Conservation (phyloP, 164 flowering plant genomes). For the Platanus orientalis region DNA sequence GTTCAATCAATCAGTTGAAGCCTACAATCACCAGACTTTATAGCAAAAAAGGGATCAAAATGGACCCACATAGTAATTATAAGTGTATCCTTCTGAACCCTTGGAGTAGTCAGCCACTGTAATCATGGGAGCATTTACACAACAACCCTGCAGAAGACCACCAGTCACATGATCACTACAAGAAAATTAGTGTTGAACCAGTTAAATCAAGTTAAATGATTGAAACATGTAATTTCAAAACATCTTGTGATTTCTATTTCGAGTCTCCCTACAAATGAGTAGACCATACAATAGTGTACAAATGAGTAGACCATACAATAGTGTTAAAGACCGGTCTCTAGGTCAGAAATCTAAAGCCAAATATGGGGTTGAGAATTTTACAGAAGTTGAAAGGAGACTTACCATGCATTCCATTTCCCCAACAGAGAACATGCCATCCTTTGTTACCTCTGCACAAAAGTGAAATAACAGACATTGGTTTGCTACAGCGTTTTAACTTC, state of each 20-base stretch:
- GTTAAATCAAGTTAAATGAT: neutral
- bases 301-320: neutral
- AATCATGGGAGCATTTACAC: slow-evolving; percentile 99
- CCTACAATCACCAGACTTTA: neutral
- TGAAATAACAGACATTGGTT: neutral
- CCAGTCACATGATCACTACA: neutral
- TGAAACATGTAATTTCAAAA: neutral
- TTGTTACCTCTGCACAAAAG: slow-evolving; percentile 83
- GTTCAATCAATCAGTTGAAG: neutral
- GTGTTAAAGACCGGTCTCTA: neutral
- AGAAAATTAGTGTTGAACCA: too few species aligned
- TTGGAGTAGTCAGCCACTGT: slow-evolving; percentile 96
- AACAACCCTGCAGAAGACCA: slow-evolving; percentile 67
- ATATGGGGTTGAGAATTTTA: neutral
- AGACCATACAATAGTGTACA: too few species aligned
- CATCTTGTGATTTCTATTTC: too few species aligned
- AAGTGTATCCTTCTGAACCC: slow-evolving; percentile 96
- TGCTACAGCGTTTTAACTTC: neutral
- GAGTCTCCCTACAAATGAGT: too few species aligned
- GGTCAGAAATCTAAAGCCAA: neutral
- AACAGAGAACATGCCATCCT: slow-evolving; percentile 96
- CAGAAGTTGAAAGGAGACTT: slow-evolving; percentile 17
- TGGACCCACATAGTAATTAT: slow-evolving; percentile 77
- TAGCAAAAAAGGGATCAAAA: neutral
- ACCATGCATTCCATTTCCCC: slow-evolving; percentile 99